Evolutionary conservation across 352 stramenopile genomes (phyloP).

Genomic region (Blastocystis sp.): DNA sequence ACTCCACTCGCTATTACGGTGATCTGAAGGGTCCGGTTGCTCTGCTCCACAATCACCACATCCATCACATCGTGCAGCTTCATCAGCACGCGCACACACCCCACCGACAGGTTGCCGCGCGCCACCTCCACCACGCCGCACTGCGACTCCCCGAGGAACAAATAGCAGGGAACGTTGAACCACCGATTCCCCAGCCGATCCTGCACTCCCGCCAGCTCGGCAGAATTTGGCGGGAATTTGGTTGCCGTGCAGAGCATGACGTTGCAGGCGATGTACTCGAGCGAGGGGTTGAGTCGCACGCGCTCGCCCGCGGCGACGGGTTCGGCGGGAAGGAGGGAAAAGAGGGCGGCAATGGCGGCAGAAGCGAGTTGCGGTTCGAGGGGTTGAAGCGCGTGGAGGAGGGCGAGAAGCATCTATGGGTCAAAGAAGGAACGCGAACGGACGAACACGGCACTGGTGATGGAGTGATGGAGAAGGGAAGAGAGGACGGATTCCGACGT

Average conservation of each 20-base stretch:
- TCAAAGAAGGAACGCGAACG: neutral
- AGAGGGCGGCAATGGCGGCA: neutral
- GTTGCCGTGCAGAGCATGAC: slow-evolving; percentile 13
- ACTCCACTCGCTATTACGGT: neutral
- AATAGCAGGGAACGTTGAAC: slow-evolving; percentile 35
- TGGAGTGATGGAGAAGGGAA: neutral
- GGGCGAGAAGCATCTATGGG: neutral
- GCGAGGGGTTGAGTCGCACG: slow-evolving; percentile 11
- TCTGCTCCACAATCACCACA: neutral
- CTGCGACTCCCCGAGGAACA: slow-evolving; percentile 41
- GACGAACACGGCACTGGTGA: slow-evolving; percentile 24
- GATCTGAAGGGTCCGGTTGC: neutral
- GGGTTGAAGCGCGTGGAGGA: neutral
- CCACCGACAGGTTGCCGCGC: slow-evolving; percentile 30
- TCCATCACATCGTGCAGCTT: slow-evolving; percentile 41
- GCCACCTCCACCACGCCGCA: slow-evolving; percentile 47
- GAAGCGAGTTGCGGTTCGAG: neutral
- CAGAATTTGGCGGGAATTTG: neutral
- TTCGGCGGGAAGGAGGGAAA: neutral
- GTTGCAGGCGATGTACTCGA: slow-evolving; percentile 59
- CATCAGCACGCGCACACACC: slow-evolving; percentile 18
- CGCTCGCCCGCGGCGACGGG: neutral
- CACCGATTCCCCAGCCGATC: slow-evolving; percentile 17
- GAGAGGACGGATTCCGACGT: neutral
- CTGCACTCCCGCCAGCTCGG: neutral